These are phyloP conservation scores for Peterozyma xylosa DNA, from an alignment of 805 yeast genomes.

Conservation along the genomic window DNA sequence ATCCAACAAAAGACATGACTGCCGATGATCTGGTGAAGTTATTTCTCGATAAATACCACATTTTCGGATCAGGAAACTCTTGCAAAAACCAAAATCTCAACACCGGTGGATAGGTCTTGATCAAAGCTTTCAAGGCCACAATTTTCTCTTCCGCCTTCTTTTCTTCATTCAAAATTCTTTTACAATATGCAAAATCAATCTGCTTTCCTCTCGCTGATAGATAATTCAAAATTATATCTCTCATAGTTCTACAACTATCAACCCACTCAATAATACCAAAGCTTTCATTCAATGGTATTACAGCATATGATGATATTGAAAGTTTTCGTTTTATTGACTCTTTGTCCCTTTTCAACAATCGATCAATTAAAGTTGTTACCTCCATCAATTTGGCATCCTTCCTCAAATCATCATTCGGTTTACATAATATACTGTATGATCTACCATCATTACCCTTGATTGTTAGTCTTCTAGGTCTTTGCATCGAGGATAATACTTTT, in stretches of 20 bases:
- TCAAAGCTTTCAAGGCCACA: conserved; percentile 24
- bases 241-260: conserved; percentile 62
- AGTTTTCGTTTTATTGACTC: conserved; percentile 71
- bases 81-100: conserved; percentile 84
- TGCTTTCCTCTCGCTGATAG: conserved; percentile 17
- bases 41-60: conserved; percentile 79
- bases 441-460: conserved; percentile 73
- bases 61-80: conserved; percentile 79
- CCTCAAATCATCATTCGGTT: conserved; percentile 83
- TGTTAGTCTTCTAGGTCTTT: conserved; percentile 74
- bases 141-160: conserved; percentile 23
- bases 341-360: conserved; percentile 54
- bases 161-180: conserved; percentile 17
- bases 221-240: conserved; percentile 42
- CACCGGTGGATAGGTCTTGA: conserved; percentile 51
- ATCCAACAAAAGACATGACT: conserved; percentile 97
- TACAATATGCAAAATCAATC: conserved; percentile 16
- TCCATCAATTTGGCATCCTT: conserved; percentile 95
- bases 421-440: conserved; percentile 71
- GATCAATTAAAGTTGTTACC: conserved; percentile 79
- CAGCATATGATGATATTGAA: conserved; percentile 75
- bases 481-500: conserved; percentile 71
- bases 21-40: conserved; percentile 75
- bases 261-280: conserved; percentile 93
- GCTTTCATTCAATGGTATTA: conserved; percentile 77